These are phyloP conservation scores for Caryopteris hybrid DNA, from an alignment of 305 asterid species.

Conservation along the genomic window DNA sequence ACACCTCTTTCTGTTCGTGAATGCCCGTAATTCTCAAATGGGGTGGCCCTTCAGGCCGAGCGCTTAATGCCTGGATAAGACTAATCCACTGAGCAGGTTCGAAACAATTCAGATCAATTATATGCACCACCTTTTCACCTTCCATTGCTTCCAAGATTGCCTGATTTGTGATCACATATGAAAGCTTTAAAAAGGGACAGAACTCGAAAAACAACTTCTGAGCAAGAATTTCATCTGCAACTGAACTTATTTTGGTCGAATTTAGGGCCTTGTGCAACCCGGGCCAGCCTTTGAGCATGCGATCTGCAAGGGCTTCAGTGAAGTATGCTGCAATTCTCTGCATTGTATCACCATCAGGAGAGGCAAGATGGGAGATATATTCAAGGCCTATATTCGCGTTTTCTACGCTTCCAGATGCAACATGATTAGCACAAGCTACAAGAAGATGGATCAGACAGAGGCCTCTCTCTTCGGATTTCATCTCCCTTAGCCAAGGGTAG, in stretches of 20 bases:
- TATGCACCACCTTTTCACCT: constrained; percentile 60
- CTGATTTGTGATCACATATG: constrained; percentile 59
- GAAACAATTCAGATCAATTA: constrained; percentile 48
- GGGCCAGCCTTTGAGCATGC: constrained; percentile 53
- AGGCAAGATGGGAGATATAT: constrained; percentile 53
- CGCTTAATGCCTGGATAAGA: constrained; percentile 43
- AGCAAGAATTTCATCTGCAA: constrained; percentile 27
- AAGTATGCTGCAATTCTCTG: constrained; percentile 64
- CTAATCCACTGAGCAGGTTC: constrained; percentile 61
- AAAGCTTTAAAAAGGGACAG: constrained; percentile 58
- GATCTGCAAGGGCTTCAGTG: constrained; percentile 66
- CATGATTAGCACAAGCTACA: constrained; percentile 48
- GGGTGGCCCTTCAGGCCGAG: constrained; percentile 60
- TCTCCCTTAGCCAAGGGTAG: constrained; percentile 40
- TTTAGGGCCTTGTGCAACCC: constrained; percentile 58
- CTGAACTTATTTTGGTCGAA: constrained; percentile 30
- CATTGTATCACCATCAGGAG: constrained; percentile 67
- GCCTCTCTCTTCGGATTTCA: constrained; percentile 64
- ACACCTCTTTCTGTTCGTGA: constrained; percentile 42
- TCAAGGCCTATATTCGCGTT: constrained; percentile 61
- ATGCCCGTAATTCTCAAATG: constrained; percentile 58
- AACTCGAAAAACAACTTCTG: constrained; percentile 43
- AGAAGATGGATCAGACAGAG: constrained; percentile 54
- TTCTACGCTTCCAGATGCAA: constrained; percentile 49
- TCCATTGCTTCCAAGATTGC: constrained; percentile 68